A percentile compares a stretch with the other conserved stretches of the same genome.
phyloP scores from a whole-genome alignment of 177 flowering plant genomes.

The Vitis hybrid region DNA sequence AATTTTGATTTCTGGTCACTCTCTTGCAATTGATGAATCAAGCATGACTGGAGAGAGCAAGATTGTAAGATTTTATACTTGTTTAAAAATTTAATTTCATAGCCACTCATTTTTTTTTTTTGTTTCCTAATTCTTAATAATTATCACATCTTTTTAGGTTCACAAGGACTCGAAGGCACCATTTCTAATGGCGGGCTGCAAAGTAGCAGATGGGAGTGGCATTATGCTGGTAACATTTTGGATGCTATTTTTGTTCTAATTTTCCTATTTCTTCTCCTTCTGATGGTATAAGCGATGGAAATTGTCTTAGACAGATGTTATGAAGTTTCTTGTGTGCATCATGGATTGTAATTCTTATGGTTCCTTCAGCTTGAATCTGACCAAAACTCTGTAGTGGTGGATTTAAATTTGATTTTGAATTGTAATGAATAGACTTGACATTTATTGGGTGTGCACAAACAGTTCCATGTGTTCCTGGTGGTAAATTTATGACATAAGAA shows the following conservation, averaged over 20 bases:
- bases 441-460: too few relatives aligned
- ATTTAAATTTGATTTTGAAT: too few relatives aligned
- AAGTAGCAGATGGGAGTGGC: slow-evolving; percentile 97
- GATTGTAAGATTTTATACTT: slow-evolving; percentile 50
- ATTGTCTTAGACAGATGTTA: too few relatives aligned
- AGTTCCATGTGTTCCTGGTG: too few relatives aligned
- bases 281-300: too few relatives aligned
- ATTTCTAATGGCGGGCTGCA: slow-evolving; percentile 95
- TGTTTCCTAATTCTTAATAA: neutral
- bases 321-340: too few relatives aligned
- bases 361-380: too few relatives aligned
- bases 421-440: too few relatives aligned
- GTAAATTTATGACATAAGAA: too few relatives aligned
- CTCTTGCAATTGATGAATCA: slow-evolving; percentile 92
- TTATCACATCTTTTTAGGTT: slow-evolving; percentile 41
- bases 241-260: neutral
- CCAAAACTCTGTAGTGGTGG: too few relatives aligned
- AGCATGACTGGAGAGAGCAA: slow-evolving; percentile 99
- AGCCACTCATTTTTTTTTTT: neutral
- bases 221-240: slow-evolving; percentile 73
- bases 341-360: too few relatives aligned
- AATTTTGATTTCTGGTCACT: slow-evolving; percentile 70
- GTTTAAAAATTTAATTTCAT: neutral
- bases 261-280: neutral
- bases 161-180: slow-evolving; percentile 76